Evolutionary conservation across 1,284 basidiomycete species (phyloP).

Genomic region (Golubevia sp.): DNA sequence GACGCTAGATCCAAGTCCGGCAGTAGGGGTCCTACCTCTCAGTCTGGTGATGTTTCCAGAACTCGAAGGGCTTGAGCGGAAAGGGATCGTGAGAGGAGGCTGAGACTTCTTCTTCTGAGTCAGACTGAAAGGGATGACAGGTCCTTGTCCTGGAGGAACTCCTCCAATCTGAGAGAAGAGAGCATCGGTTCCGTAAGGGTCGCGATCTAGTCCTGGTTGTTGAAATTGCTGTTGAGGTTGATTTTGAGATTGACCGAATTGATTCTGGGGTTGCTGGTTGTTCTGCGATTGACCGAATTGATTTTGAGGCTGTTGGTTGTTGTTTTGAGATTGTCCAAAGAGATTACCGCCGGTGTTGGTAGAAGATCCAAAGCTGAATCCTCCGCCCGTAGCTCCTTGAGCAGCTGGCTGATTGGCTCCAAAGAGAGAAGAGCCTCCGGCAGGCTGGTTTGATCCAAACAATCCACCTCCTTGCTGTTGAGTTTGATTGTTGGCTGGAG

Average conservation of each 20-base stretch:
- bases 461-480: conserved; percentile 22
- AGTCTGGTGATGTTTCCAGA: conserved; percentile 52
- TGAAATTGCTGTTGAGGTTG: conserved; percentile 39
- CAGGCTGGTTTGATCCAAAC: conserved; percentile 10
- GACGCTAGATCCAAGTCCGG: conserved; percentile 18
- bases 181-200: conserved; percentile 61
- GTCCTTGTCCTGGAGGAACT: not conserved
- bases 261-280: conserved; percentile 21
- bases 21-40: conserved; percentile 46
- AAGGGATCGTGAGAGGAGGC: conserved; percentile 49
- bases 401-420: conserved; percentile 49
- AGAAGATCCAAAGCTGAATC: conserved; percentile 64
- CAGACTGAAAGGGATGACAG: conserved; percentile 2
- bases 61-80: conserved; percentile 49
- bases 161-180: conserved; percentile 32
- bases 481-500: conserved; percentile 23
- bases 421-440: conserved; percentile 57
- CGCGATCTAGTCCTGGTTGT: conserved; percentile 55
- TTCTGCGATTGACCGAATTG: conserved; percentile 18
- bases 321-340: conserved; percentile 65
- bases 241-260: conserved; percentile 17
- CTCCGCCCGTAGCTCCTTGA: conserved; percentile 61
- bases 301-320: conserved; percentile 16
- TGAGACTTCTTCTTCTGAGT: conserved; percentile 30
- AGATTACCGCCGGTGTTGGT: conserved; percentile 59